Percentiles rank a stretch among this genome's conserved stretches.
Conservation (phyloP, 1,284 basidiomycete genomes). For the Rhizopogon parksii region DNA sequence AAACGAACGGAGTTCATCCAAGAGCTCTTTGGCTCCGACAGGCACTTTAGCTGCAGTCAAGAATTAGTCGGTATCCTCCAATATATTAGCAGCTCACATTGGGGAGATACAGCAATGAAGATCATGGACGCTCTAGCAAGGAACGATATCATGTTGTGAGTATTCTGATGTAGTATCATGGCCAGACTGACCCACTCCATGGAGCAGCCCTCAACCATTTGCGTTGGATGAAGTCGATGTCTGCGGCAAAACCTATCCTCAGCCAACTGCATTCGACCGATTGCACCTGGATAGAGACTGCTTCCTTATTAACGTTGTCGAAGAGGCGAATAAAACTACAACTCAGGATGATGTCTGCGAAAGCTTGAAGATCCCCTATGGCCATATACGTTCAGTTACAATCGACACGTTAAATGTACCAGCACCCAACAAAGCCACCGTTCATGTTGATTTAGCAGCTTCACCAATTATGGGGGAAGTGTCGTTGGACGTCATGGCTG, state of each 20-base stretch:
- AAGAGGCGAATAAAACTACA: slow-evolving; percentile 29
- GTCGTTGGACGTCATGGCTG: slow-evolving; percentile 19
- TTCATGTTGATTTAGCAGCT: slow-evolving; percentile 31
- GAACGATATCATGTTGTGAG: slow-evolving; percentile 44
- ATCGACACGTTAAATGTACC: slow-evolving; percentile 29
- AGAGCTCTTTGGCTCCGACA: slow-evolving; percentile 40
- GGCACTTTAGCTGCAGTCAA: slow-evolving; percentile 26
- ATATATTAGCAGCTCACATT: slow-evolving; percentile 36
- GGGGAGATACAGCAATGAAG: slow-evolving; percentile 45
- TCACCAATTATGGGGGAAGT: slow-evolving; percentile 35
- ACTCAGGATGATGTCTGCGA: slow-evolving; percentile 36
- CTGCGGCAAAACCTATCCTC: slow-evolving; percentile 28
- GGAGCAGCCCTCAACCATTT: slow-evolving; percentile 54
- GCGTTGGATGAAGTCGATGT: slow-evolving; percentile 35
- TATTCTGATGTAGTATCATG: slow-evolving; percentile 4
- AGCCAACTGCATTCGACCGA: slow-evolving; percentile 33
- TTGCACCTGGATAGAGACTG: slow-evolving; percentile 46
- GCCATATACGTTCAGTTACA: slow-evolving; percentile 35
- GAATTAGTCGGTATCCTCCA: slow-evolving; percentile 40
- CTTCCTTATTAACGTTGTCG: slow-evolving; percentile 44
- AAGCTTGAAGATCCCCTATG: slow-evolving; percentile 36
- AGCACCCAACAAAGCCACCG: slow-evolving; percentile 19
- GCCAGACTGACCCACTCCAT: slow-evolving; percentile 4
- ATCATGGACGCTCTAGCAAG: slow-evolving; percentile 43
- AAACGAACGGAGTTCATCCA: slow-evolving; percentile 42